These are phyloP conservation scores for Paracorniculantispora psalliotae DNA, from an alignment of 2,329 filamentous ascomycete species.

Conservation along the genomic window DNA sequence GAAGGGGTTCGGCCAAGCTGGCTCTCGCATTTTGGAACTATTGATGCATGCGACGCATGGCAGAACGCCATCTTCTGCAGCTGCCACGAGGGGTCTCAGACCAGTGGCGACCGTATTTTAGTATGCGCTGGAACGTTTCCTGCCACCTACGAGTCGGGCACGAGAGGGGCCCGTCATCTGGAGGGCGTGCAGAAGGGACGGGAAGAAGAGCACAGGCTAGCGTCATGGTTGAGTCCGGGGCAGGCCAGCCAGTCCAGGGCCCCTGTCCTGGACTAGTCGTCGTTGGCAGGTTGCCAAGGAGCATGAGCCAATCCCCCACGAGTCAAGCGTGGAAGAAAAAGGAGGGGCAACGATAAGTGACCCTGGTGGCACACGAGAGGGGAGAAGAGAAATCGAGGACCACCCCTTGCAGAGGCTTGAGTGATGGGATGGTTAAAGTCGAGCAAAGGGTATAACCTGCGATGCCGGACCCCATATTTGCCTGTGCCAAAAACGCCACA, in stretches of 20 bases:
- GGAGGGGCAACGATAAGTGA: neutral
- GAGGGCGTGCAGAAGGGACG: neutral
- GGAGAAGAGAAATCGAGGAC: too few relatives aligned
- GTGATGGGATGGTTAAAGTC: too few relatives aligned
- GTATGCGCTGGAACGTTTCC: conserved; percentile 4
- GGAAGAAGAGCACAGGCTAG: too few relatives aligned
- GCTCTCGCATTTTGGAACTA: neutral
- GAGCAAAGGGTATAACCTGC: neutral
- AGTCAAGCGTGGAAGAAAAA: neutral
- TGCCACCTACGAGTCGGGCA: neutral
- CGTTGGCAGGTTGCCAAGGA: neutral
- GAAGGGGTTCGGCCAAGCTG: neutral
- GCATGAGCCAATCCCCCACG: neutral
- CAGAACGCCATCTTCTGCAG: conserved; percentile 2
- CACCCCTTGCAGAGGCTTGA: too few relatives aligned
- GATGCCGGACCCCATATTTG: neutral
- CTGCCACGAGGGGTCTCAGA: neutral
- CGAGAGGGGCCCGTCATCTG: neutral
- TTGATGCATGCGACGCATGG: neutral
- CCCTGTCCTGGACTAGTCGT: neutral
- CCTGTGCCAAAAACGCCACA: neutral
- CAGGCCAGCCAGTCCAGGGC: neutral
- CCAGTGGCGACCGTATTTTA: too few relatives aligned
- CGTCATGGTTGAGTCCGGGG: neutral
- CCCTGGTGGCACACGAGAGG: too few relatives aligned